Evolutionary conservation across 2,329 filamentous ascomycete species (phyloP), one percentile per base, ranked within the genome.

Genomic region (Ophiosphaerella korrae): DNA sequence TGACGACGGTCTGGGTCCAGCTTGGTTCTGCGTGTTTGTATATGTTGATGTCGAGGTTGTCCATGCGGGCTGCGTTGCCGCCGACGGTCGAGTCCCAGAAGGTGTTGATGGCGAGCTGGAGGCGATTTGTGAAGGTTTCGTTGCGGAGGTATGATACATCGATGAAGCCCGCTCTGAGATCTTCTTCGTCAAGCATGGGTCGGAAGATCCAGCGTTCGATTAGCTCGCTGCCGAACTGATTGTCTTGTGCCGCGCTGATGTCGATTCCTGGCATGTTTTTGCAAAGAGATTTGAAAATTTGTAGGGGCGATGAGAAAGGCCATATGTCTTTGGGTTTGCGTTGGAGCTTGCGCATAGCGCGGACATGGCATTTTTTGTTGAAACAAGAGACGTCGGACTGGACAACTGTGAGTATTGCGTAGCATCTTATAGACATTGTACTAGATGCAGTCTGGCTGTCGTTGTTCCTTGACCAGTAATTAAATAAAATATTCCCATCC

Each of bases 51-150:
- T 42, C 24, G 5, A 44, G 23, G 7, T 38, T 37, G 7, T 37
- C 38, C 12, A 21, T 23, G n/a, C 35, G 45, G 7, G 42, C 41
- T 21, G 40, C 16, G 5, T n/a, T 14, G 13, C 12, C 35, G 16
- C 44, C 50, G 6, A 52, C 2, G 1, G 41, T 35, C 0, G 43
- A 18, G 29, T 57, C 50, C 50, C 53, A 57, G 37, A 53, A 57
- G 4, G 50, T 50, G 36, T 57, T 57, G 16, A 57, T 50, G 12
- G 44, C 53, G 4, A 45, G 45, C 7, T 51, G 43, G 3, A 57
- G n/a, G 13, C 45, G 47, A 9, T 29, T 24, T 11, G 21, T 53
- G 46, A 57, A 53, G 3, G 31, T 32, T 2, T 34, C 21, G 8
- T 9, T 7, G 4, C 31, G 16, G 1, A 51, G 16, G 2, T 23